Base-by-base conservation (phyloP, 495 filamentous ascomycete genomes). In the Aspergillus saccharolyticus region DNA sequence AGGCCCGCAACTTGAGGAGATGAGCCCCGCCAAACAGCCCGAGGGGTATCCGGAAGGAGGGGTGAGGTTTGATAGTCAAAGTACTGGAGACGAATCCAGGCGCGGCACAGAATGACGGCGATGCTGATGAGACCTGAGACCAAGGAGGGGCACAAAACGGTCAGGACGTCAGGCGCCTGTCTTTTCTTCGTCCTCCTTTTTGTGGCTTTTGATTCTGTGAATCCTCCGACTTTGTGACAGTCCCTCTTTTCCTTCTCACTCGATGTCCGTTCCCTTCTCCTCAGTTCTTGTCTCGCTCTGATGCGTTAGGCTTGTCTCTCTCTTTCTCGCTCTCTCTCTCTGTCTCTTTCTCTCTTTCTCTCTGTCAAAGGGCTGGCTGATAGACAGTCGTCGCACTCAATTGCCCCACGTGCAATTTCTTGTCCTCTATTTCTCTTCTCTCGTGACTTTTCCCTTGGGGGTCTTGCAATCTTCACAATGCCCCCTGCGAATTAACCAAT, bases 31-130 rank as follows among this genome's bases (percentile, higher is more conserved):
- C 47, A 50, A 28, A 50, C 16, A 50, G n/a, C 47, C 54, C 30
- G 19, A 50, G 51, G 59, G 52, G 55, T 25, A 25, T 50, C 18
- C 43, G 30, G 49, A 33, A 45, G 47, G 42, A 55, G 54, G n/a
- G 43, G 56, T 52, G 24, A 52, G 15, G 4, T 45, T n/a, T 24
- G 42, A 30, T 53, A 42, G 33, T 39, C 7, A 39, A 39, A 39
- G 33, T 39, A 39, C 33, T 10, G 24, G 43, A 44, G 42, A 56
- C 50, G 43, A 58, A 39, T 25, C 53, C 22, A 28, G 47, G 47
- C 47, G 47, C 28, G 47, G 47, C 22, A 50, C 8, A 50, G 22
- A 25, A 25, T 16, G 47, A 22, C 20, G 21, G 15, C 47, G 21
- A 25, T 15, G 19, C 19, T 15, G 19, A 22, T 20, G 44, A 22